Evolutionary conservation across 352 stramenopile species (phyloP), one percentile per base, ranked within the genome.

Genomic region (Globisporangium paroecandrum): DNA sequence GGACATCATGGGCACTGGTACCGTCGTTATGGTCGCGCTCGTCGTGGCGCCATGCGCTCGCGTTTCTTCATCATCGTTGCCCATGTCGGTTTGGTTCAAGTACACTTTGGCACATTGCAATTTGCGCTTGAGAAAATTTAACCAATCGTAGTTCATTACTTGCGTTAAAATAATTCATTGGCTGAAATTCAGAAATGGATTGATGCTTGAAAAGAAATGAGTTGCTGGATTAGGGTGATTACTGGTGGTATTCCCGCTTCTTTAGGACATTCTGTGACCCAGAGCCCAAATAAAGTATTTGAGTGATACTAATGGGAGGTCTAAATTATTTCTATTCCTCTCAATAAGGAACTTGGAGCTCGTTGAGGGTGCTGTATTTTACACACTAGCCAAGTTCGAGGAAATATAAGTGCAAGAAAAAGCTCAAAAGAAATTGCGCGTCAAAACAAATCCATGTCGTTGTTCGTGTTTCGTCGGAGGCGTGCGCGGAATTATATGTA

Each of bases 101-200:
- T 7, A 1, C 20, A 54, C n/a, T 51, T 51, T 49, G 38, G 29
- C 29, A 32, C 5, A 32, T 32, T 12, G 34, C 34, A 41, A 41
- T 47, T 22, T 55, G 8, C n/a, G 2, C 7, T 4, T 7, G n/a
- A 7, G 43, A 4, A 8, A 0, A 47, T 55, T 55, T 7, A 27
- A 27, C 47, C 47, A 55, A 55, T 55, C 7, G 29, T 55, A 27
- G 8, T 4, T 1, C 7, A 22, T 49, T 22, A 22, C 3, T 10
- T 60, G 55, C 13, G 18, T 5, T 20, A 22, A 3, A 46, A 9
- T 24, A 4, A 25, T 4, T 7, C 1, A 34, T 56, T 56, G 49
- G 56, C 29, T 47, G 29, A 58, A 47, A 29, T 25, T 60, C 38
- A 46, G 20, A 46, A 18, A 60, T 46, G 55, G 55, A 60, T 60